Percentiles rank a stretch among this genome's conserved stretches.
Evolutionary conservation across 345 rosid species (phyloP).

Genomic region (Eucalyptus coolabah): DNA sequence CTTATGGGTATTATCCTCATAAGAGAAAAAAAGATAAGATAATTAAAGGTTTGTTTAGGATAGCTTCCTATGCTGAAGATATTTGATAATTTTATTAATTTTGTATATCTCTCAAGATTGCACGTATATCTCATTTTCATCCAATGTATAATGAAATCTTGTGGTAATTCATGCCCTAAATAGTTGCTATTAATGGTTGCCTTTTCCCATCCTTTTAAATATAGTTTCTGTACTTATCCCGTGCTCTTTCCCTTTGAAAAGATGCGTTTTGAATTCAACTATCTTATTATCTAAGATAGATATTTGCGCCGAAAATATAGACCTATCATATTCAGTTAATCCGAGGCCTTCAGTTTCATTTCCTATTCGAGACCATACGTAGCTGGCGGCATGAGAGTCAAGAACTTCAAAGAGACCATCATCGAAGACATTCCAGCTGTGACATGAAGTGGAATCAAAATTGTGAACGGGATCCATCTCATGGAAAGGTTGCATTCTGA

Average conservation of each 20-base stretch:
- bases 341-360: too few species aligned
- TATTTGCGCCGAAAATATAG: not conserved
- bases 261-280: not conserved
- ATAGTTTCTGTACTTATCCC: not conserved
- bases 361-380: not conserved
- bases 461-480: not conserved
- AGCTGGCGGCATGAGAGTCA: not conserved
- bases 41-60: too few species aligned
- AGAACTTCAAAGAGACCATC: not conserved
- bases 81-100: too few species aligned
- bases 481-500: not conserved
- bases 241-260: not conserved
- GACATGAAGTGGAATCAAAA: not conserved
- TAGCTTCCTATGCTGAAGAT: too few species aligned
- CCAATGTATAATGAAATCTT: fast-evolving
- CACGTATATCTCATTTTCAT: not conserved
- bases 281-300: not conserved
- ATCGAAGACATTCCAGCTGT: not conserved
- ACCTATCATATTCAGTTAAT: not conserved
- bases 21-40: too few species aligned
- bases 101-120: fast-evolving
- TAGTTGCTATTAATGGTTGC: not conserved
- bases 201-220: not conserved
- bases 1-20: not conserved
- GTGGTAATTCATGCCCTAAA: not conserved